Base-by-base conservation (phyloP, 148 eudicot genomes). In the Fallopia convolvulus region DNA sequence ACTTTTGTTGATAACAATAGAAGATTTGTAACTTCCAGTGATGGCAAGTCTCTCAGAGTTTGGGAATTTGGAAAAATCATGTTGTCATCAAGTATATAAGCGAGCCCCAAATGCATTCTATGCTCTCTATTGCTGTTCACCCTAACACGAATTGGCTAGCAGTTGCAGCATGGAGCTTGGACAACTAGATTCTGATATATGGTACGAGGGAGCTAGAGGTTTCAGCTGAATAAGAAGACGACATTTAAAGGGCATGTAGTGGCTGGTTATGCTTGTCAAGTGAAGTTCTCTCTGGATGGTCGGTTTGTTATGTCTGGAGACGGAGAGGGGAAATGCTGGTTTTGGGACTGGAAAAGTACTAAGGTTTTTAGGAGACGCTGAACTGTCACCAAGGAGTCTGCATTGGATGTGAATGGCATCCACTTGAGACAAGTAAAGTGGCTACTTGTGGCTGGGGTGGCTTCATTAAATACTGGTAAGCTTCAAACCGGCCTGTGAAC, bases 361-460 rank as follows among this genome's bases (percentile, higher is more conserved):
- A 94, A 92, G 84, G 97, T 92, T 14, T 92, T 90, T 71, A 89
- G 91, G 82, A 87, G 95, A 94, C 93, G 18, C 80, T 94, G 36
- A 94, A 84, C 84, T 94, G 99, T 76, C 99, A 94, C 47, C 93
- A 94, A 20, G 93, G 96, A 39, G 97, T 90, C 72, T 89, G 92
- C 81, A 92, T 94, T 79, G 98, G 98, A 41, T 79, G 83, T 71
- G 93, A 89, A 77, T 94, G 98, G 98, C 98, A 94, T 87, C 98
- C 98, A 1, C 81, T 94, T 87, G 97, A 94, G 77, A 88, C 86
- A 74, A 94, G 98, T 77, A 94, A 91, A 84, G 98, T 94, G 55
- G 99, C 99, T 23, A 94, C 99, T 74, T 94, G 99, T 79, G 99
- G 99, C 56, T 94, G 99, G 99, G 99, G 92, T 78, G 99, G 99